Conservation (phyloP, 768 basidiomycete species). For the Stropharia rugosoannulata region DNA sequence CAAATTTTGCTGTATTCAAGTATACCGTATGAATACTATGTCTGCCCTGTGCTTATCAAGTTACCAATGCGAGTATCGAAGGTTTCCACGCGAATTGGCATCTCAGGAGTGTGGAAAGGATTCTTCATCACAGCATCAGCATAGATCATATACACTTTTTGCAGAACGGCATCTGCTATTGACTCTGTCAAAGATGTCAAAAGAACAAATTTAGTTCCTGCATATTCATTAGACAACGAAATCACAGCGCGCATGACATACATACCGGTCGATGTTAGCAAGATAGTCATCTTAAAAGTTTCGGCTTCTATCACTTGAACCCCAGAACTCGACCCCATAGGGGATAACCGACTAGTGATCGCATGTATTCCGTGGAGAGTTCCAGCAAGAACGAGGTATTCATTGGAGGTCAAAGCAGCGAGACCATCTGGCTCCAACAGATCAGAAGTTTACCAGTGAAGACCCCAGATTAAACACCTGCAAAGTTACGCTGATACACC, state of each 20-base stretch:
- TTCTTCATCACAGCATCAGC: constrained; percentile 98
- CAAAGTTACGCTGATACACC: constrained; percentile 90
- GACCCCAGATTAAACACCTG: constrained; percentile 49
- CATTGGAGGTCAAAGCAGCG: constrained; percentile 86
- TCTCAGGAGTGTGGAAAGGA: constrained; percentile 98
- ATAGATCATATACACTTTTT: constrained; percentile 91
- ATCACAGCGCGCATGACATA: neutral
- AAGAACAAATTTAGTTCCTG: constrained; percentile 95
- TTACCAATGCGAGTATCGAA: constrained; percentile 75
- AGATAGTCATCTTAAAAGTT: constrained; percentile 90
- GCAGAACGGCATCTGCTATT: constrained; percentile 66
- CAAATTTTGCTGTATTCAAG: too few species aligned
- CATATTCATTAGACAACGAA: neutral
- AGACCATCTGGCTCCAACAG: constrained; percentile 69
- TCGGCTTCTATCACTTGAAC: constrained; percentile 96
- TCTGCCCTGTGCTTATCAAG: constrained; percentile 51
- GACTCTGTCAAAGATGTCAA: constrained; percentile 79
- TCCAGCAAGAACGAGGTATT: constrained; percentile 93
- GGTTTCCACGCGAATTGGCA: constrained; percentile 92
- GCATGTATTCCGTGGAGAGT: constrained; percentile 98
- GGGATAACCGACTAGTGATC: constrained; percentile 91
- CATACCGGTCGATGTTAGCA: constrained; percentile 87
- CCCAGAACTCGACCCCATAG: constrained; percentile 78
- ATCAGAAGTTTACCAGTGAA: constrained; percentile 11
- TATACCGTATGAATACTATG: constrained; percentile 1